Base-by-base conservation (phyloP, 169 alveolate genomes). In the Plasmodium yoelii region DNA sequence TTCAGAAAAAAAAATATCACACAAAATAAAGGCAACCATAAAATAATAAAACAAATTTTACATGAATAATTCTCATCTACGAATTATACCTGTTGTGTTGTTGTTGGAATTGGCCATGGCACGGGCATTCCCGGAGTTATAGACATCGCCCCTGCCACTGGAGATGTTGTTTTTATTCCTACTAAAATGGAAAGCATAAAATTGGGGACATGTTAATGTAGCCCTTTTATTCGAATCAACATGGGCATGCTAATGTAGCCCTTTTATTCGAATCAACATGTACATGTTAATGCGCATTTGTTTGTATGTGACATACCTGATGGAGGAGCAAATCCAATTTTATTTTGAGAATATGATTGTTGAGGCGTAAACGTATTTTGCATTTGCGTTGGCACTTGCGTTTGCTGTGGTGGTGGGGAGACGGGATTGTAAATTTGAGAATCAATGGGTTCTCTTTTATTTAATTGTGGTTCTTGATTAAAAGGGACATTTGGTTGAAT, bases 91-190 rank as follows among this genome's bases (percentile, higher is more conserved):
- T 95, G 97, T 75, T 95, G 97, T 0, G 97, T 94, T 10, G 97
- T 95, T 19, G 97, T 95, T 49, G 97, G 97, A n/a, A 94, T 73
- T 34, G 97, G 97, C 97, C 97, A 95, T 13, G 97, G 97, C 42
- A 95, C 95, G 5, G 97, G 97, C 97, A 95, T 95, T 26, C 97
- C 97, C 1, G 97, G 97, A 47, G 94, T 87, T 88, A 95, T 93
- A 5, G 96, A 95, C 24, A 93, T 75, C 4, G 97, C 97, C 5
- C 94, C 97, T 5, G 96, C 96, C 2, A 94, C 94, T 5, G 97
- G 97, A 22, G 97, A 96, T 7, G 96, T 94, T 19, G 94, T 93
- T 24, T 71, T 64, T 18, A 67, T 8, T 1, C 93, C 90, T 61
- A 44, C 9, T 39, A 56, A 28, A 63, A 55, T 49, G 46, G 59